Evolutionary conservation across 441 rosid species (phyloP).

Genomic region (Brassica hybrid): DNA sequence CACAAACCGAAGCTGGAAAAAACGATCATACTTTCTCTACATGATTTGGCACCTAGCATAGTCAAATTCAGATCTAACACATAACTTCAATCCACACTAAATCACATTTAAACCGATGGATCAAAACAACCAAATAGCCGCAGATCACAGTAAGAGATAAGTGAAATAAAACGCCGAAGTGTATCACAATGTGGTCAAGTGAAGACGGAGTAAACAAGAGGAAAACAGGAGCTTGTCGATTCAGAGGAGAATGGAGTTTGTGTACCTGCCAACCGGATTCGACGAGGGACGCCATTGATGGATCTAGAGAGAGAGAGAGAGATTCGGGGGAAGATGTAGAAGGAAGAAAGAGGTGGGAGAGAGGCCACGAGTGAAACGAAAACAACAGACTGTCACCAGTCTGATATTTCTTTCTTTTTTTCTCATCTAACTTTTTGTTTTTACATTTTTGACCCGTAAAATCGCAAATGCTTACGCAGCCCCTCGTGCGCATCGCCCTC

Average conservation of each 20-base stretch:
- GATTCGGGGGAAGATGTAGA: conserved; percentile 1
- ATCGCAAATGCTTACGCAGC: conserved; percentile 4
- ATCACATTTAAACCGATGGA: conserved; percentile 6
- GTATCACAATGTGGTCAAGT: conserved; percentile 6
- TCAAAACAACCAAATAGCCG: conserved; percentile 16
- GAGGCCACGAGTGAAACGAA: conserved; percentile 32
- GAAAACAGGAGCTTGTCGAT: neutral
- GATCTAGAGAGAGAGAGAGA: conserved; percentile 29
- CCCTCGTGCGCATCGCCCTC: conserved; percentile 43
- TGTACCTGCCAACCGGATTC: conserved; percentile 93
- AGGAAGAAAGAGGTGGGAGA: conserved; percentile 33
- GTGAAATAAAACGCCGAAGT: neutral
- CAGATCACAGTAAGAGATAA: neutral
- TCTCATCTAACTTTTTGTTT: neutral
- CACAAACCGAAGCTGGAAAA: neutral
- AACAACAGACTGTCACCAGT: conserved; percentile 42
- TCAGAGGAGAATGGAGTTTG: neutral
- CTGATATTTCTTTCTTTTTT: conserved; percentile 1
- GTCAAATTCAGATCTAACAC: conserved; percentile 38
- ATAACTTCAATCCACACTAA: neutral
- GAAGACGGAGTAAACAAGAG: neutral
- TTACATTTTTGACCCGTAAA: neutral
- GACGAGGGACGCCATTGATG: conserved; percentile 62
- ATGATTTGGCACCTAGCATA: conserved; percentile 6
- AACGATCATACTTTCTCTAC: neutral